Percentiles rank a stretch among this genome's conserved stretches.
phyloP scores from a whole-genome alignment of 2,329 filamentous ascomycete species.

The Penicillium digitatum region DNA sequence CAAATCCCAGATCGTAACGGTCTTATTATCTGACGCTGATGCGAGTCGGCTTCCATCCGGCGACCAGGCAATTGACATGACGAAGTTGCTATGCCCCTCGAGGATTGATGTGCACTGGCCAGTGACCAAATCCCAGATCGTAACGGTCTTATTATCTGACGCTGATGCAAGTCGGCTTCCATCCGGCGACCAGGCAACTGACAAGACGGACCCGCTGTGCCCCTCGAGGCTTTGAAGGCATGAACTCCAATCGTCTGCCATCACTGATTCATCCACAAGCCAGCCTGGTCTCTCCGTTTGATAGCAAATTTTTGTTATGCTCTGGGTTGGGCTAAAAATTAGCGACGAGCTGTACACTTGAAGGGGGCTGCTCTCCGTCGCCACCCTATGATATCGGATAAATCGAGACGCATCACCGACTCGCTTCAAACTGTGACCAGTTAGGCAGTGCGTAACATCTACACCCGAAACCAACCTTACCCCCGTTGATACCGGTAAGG shows the following conservation, averaged over 20 bases:
- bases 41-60: background rate
- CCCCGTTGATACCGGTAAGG: too few species aligned
- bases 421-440: too few species aligned
- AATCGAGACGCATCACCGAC: background rate
- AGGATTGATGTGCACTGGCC: background rate
- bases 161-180: background rate
- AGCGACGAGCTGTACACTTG: background rate
- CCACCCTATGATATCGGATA: background rate
- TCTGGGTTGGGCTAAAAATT: background rate
- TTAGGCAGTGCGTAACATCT: too few species aligned
- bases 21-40: background rate
- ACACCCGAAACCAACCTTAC: too few species aligned
- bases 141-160: background rate
- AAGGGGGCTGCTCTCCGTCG: background rate
- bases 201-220: accelerated
- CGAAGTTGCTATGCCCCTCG: background rate
- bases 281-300: background rate
- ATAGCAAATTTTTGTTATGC: background rate
- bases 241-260: background rate
- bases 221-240: background rate
- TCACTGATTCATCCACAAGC: background rate
- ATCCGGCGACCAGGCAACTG: background rate
- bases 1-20: background rate
- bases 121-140: background rate
- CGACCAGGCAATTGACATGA: background rate